A percentile compares a stretch with the other conserved stretches of the same genome.
phyloP scores from a whole-genome alignment of 2,329 filamentous ascomycete genomes.

The Penicillium sp. region DNA sequence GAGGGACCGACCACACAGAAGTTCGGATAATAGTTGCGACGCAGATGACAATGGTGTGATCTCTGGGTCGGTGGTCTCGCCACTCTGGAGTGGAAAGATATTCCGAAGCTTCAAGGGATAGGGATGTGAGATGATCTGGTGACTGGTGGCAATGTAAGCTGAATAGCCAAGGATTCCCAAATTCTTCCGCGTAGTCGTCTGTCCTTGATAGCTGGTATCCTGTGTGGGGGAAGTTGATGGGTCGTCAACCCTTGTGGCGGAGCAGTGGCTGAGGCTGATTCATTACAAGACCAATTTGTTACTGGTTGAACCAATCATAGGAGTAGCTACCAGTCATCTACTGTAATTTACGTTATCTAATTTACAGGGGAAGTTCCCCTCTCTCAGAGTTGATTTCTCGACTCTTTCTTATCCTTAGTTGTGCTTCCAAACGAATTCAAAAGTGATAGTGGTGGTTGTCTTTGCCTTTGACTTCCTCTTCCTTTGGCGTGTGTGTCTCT shows the following conservation, averaged over 20 bases:
- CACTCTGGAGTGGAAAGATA: conserved; percentile 20
- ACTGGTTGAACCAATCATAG: background rate
- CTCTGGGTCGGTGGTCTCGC: conserved; percentile 22
- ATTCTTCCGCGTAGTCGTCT: background rate
- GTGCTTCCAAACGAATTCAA: conserved; percentile 8
- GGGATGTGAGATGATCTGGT: background rate
- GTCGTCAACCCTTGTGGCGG: conserved; percentile 14
- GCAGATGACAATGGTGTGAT: conserved; percentile 13
- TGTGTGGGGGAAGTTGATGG: conserved; percentile 1
- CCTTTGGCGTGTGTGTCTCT: conserved; percentile 8
- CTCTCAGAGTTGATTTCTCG: conserved; percentile 13
- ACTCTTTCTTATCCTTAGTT: conserved; percentile 12
- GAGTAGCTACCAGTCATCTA: fast-evolving
- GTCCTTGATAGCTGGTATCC: background rate
- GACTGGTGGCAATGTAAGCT: background rate
- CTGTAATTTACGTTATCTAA: background rate
- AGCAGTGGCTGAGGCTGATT: conserved; percentile 8
- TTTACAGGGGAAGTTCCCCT: conserved; percentile 16
- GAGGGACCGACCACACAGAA: conserved; percentile 24
- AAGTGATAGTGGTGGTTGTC: conserved; percentile 15
- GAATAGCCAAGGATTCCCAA: background rate
- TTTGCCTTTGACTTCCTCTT: conserved; percentile 4
- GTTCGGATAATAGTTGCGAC: conserved; percentile 16
- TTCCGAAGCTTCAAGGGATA: background rate
- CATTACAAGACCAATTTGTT: conserved; percentile 6